A percentile compares a stretch with the other conserved stretches of the same genome.
Evolutionary conservation across 23 red algal species (phyloP).

Genomic region (Agarophyton chilense): DNA sequence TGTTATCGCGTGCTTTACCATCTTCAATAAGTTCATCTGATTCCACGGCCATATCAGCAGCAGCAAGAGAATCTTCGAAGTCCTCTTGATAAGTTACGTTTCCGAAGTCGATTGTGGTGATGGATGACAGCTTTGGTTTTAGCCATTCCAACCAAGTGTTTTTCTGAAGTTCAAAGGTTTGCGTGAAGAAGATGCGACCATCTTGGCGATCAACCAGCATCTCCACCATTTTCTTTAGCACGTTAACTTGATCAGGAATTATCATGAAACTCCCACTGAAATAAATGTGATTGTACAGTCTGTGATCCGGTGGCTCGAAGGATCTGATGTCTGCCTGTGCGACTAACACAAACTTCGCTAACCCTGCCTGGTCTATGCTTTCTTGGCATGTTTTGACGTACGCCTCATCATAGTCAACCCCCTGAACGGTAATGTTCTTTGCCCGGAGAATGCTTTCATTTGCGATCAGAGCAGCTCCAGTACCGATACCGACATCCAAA

Average conservation of each 20-base stretch:
- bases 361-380: neutral
- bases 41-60: slow-evolving; percentile 15
- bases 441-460: slow-evolving; percentile 25
- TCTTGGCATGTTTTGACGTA: slow-evolving; percentile 38
- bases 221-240: slow-evolving; percentile 30
- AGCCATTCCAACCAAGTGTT: slow-evolving; percentile 60
- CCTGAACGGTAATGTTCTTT: slow-evolving; percentile 53
- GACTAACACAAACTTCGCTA: neutral
- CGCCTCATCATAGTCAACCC: slow-evolving; percentile 56
- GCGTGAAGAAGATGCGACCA: slow-evolving; percentile 73
- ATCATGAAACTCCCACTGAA: slow-evolving; percentile 79
- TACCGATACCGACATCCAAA: slow-evolving; percentile 76
- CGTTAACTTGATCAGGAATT: slow-evolving; percentile 26
- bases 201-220: slow-evolving; percentile 40
- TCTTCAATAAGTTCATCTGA: slow-evolving; percentile 48
- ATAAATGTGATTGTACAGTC: slow-evolving; percentile 63
- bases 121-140: slow-evolving; percentile 40
- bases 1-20: neutral
- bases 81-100: slow-evolving; percentile 60
- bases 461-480: slow-evolving; percentile 50
- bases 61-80: slow-evolving; percentile 56
- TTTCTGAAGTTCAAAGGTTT: slow-evolving; percentile 75
- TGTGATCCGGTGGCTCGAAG: slow-evolving; percentile 7
- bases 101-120: slow-evolving; percentile 69
- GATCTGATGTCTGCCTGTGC: slow-evolving; percentile 41